Percentiles rank a stretch among this genome's conserved stretches.
phyloP scores from a whole-genome alignment of 345 rosid species.

The Populus ilicifolia region DNA sequence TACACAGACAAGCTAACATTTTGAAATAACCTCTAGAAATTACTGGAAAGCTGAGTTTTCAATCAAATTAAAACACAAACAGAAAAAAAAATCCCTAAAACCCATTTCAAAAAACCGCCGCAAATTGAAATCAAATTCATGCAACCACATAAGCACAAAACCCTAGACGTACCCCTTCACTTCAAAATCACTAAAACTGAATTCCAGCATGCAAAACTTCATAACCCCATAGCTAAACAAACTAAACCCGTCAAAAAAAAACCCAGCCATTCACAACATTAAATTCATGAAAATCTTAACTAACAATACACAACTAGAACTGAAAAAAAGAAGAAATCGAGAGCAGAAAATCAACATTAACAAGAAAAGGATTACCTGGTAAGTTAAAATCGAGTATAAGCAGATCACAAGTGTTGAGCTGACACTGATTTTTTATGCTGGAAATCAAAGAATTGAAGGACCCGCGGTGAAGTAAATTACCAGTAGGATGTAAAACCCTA shows the following conservation, averaged over 20 bases:
- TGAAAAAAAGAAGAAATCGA: not conserved
- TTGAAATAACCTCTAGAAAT: not conserved
- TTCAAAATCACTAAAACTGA: not conserved
- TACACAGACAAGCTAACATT: not conserved
- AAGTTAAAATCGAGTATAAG: conserved; percentile 8
- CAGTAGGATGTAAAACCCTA: conserved; percentile 9
- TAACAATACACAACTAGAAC: not conserved
- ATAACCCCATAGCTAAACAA: not conserved
- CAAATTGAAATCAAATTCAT: not conserved
- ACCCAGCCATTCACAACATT: not conserved
- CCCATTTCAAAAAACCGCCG: not conserved
- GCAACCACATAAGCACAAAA: not conserved
- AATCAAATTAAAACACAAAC: not conserved
- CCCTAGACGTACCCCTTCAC: conserved; percentile 3
- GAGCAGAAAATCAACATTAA: not conserved
- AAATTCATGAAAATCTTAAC: not conserved
- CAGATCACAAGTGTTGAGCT: conserved; percentile 13
- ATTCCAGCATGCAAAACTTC: not conserved
- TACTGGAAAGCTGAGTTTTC: not conserved
- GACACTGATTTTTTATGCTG: not conserved
- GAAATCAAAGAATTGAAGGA: not conserved
- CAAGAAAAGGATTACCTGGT: conserved; percentile 11
- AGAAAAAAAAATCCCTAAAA: not conserved
- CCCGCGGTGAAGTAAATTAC: not conserved
- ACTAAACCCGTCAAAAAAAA: not conserved